Evolutionary conservation across 495 filamentous ascomycete genomes (phyloP), one percentile per base, ranked within the genome.

Genomic region (Talaromyces stipitatus): DNA sequence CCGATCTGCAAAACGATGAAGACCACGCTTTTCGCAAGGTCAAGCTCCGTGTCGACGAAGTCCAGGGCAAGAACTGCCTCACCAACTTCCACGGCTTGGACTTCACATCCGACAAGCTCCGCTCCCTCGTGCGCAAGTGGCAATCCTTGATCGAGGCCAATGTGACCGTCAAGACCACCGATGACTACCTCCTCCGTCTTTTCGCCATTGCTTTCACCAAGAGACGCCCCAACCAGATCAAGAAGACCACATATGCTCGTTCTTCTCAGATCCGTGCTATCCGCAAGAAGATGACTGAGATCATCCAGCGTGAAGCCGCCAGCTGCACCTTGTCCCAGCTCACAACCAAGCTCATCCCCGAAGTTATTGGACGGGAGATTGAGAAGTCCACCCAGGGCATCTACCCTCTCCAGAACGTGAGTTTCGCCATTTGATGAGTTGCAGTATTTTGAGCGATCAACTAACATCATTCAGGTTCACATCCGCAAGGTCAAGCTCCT

Each of bases 81-180:
- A 98, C 94, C 80, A 97, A 97, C 84, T 98, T 98, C 87, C 92
- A 98, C 82, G 94, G 94, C 64, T 84, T 98, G 72, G 94, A 98
- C 81, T 97, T 98, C 85, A 98, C 94, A 65, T 97, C 95, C 65
- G 94, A 98, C 85, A 97, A 97, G 84, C 84, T 98, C 63, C 88
- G 94, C 66, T 98, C 94, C 55, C 85, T 98, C 58, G 94, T 98
- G 63, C 92, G 94, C 78, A 98, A 98, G 79, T 98, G 94, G 94
- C 94, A 98, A 79, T 86, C 91, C 47, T 81, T 98, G 66, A 98
- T 98, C 66, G 94, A 98, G 85, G 94, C 94, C 81, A 98, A 98
- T 72, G 85, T 97, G 69, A 95, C 95, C 62, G 90, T 97, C 81
- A 97, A 96, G 88, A 97, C 94, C 62, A 97, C 94, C 71, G 94